These are phyloP conservation scores for Trypanosoma caninum DNA, from an alignment of 208 protist species.

Conservation along the genomic window DNA sequence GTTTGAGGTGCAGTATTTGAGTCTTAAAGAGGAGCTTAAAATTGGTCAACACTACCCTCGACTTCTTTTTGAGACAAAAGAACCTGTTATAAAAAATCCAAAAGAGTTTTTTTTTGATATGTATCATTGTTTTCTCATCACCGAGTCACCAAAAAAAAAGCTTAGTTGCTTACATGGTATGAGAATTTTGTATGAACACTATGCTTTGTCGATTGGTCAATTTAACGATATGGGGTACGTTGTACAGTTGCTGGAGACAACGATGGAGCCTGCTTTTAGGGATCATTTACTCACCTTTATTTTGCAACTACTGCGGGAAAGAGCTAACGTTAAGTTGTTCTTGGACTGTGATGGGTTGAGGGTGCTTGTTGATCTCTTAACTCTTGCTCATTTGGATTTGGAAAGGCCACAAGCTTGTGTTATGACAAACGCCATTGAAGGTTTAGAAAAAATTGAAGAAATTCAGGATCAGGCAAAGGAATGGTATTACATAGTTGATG, in stretches of 20 bases:
- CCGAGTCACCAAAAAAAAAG: slow-evolving; percentile 48
- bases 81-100: slow-evolving; percentile 68
- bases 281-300: slow-evolving; percentile 90
- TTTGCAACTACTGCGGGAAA: slow-evolving; percentile 45
- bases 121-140: slow-evolving; percentile 92
- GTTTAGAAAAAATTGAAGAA: slow-evolving; percentile 31
- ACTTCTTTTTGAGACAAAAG: slow-evolving; percentile 80
- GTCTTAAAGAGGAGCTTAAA: slow-evolving; percentile 81
- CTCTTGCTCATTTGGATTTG: slow-evolving; percentile 92
- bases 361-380: slow-evolving; percentile 80
- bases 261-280: slow-evolving; percentile 72
- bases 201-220: slow-evolving; percentile 71
- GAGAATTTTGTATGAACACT: slow-evolving; percentile 87
- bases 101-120: slow-evolving; percentile 92
- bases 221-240: slow-evolving; percentile 88
- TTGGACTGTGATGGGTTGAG: slow-evolving; percentile 86
- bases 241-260: slow-evolving; percentile 69
- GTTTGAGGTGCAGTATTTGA: slow-evolving; percentile 91
- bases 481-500: slow-evolving; percentile 82
- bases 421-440: slow-evolving; percentile 85
- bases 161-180: slow-evolving; percentile 89
- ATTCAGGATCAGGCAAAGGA: slow-evolving; percentile 82
- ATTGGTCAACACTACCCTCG: slow-evolving; percentile 89
- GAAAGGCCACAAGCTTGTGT: slow-evolving; percentile 80
- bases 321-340: slow-evolving; percentile 92